A percentile compares a stretch with the other conserved stretches of the same genome.
Evolutionary conservation across 306 rosid species (phyloP).

Genomic region (Cicer arietinum): DNA sequence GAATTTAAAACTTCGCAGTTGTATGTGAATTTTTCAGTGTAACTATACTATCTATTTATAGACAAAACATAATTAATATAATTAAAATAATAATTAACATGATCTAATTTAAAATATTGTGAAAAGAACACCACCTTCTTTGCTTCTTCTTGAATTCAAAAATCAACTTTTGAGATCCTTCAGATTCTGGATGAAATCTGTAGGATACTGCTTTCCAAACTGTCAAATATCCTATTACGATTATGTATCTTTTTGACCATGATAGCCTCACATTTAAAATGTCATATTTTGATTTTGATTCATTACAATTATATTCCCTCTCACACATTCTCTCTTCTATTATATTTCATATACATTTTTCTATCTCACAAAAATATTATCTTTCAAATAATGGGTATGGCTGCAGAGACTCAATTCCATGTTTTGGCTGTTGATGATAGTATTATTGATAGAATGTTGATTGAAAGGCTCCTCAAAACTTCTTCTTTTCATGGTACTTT

Average conservation of each 20-base stretch:
- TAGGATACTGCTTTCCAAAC: slow-evolving; percentile 78
- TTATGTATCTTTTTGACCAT: slow-evolving; percentile 54
- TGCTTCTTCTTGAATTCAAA: slow-evolving; percentile 61
- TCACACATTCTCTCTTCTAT: not conserved
- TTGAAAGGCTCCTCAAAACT: slow-evolving; percentile 82
- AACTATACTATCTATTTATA: too few species aligned
- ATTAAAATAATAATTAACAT: slow-evolving; percentile 40
- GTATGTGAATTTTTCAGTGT: too few species aligned
- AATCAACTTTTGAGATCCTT: slow-evolving; percentile 66
- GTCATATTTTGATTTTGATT: slow-evolving; percentile 43
- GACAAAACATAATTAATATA: too few species aligned
- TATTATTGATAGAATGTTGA: slow-evolving; percentile 74
- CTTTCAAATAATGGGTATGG: slow-evolving; percentile 56
- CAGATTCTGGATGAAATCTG: slow-evolving; percentile 76
- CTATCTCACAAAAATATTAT: not conserved
- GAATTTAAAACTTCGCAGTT: too few species aligned
- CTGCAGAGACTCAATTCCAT: slow-evolving; percentile 66
- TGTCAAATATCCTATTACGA: slow-evolving; percentile 64
- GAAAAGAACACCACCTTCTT: slow-evolving; percentile 56
- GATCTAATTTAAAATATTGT: slow-evolving; percentile 37
- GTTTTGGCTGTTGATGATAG: slow-evolving; percentile 95
- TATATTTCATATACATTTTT: slow-evolving; percentile 16
- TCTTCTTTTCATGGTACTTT: slow-evolving; percentile 82
- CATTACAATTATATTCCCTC: not conserved
- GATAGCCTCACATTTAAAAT: slow-evolving; percentile 61